Evolutionary conservation across 2,329 filamentous ascomycete genomes (phyloP).

Genomic region (Torrubiellomyces zombiae): DNA sequence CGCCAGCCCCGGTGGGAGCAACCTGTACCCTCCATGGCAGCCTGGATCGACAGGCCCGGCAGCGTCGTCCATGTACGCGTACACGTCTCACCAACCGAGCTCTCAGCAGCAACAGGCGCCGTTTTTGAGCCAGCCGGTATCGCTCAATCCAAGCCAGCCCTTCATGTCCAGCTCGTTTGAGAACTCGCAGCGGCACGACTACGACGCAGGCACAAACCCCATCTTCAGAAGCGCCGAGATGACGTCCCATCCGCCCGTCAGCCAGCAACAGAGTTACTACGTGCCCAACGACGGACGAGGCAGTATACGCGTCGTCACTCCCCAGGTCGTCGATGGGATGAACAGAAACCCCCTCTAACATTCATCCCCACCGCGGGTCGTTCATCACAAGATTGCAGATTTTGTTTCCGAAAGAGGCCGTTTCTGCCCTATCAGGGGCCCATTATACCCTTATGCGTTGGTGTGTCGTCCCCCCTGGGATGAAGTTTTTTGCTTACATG

Average conservation of each 20-base stretch:
- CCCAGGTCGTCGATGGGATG: conserved; percentile 14
- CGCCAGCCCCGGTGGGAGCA: conserved; percentile 17
- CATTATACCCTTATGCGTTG: too few species aligned
- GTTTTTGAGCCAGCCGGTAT: conserved; percentile 15
- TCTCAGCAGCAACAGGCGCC: conserved; percentile 12
- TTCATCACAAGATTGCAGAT: too few species aligned
- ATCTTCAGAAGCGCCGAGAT: conserved; percentile 18
- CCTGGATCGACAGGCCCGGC: conserved; percentile 21
- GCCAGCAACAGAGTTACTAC: conserved; percentile 16
- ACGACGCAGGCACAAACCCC: conserved; percentile 13
- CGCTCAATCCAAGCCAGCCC: conserved; percentile 15
- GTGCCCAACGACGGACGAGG: conserved; percentile 16
- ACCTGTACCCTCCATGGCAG: conserved; percentile 25
- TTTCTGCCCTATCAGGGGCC: too few species aligned
- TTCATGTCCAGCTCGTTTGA: conserved; percentile 20
- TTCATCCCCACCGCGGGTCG: too few species aligned
- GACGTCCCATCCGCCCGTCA: conserved; percentile 12
- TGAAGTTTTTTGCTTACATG: too few species aligned
- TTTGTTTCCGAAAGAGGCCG: too few species aligned
- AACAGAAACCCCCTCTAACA: conserved; percentile 13
- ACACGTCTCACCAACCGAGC: conserved; percentile 21
- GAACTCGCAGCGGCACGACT: conserved; percentile 14
- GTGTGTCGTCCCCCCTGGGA: too few species aligned
- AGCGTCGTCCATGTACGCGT: conserved; percentile 28
- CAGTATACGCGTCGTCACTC: conserved; percentile 12